Conservation (phyloP, 306 rosid species). For the Rubus parviflorus region DNA sequence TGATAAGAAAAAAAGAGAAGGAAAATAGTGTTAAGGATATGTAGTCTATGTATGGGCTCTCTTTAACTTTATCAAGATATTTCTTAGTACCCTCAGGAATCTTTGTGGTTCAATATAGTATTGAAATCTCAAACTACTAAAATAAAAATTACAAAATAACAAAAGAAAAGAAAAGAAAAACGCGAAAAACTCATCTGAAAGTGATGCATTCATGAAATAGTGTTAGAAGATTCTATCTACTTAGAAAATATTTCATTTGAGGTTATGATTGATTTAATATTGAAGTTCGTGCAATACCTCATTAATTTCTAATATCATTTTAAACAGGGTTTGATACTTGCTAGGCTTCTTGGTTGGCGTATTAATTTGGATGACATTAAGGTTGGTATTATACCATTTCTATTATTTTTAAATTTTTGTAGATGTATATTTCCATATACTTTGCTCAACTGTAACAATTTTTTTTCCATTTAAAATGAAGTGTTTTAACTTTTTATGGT, state of each 20-base stretch:
- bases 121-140: neutral
- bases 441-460: neutral
- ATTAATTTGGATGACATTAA: conserved; percentile 65
- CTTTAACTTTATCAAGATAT: neutral
- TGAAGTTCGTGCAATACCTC: conserved; percentile 9
- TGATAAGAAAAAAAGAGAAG: neutral
- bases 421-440: neutral
- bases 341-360: conserved; percentile 72
- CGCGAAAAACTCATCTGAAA: neutral
- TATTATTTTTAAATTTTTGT: neutral
- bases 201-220: neutral
- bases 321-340: conserved; percentile 86
- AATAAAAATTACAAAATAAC: neutral
- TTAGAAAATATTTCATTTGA: neutral
- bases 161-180: neutral
- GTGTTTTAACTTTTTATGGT: neutral
- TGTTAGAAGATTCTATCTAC: neutral
- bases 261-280: neutral
- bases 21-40: neutral
- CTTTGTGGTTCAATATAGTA: neutral
- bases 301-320: conserved; percentile 21
- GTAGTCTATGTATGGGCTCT: neutral
- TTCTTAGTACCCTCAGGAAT: neutral
- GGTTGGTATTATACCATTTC: conserved; percentile 45
- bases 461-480: neutral